Base-by-base conservation (phyloP, 2,329 filamentous ascomycete genomes). In the Colletotrichum brevisporum region DNA sequence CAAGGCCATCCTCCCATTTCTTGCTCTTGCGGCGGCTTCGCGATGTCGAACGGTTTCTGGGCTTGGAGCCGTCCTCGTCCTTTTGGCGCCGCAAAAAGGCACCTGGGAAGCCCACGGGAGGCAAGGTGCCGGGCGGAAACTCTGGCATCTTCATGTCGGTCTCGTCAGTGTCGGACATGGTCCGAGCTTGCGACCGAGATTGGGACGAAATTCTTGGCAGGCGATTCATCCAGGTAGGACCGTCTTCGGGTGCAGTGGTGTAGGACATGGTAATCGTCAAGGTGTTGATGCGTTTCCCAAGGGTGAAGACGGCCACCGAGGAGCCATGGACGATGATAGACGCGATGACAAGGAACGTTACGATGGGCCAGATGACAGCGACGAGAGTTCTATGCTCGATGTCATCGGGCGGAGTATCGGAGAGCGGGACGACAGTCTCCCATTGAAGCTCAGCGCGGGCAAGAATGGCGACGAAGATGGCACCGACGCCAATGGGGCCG, bases 231-330 rank as follows among this genome's bases (percentile, higher is more conserved):
- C 96, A 99, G 2, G 90, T 90, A 2, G 94, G 93, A 0, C 94
- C 94, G 43, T 97, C 94, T 64, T 97, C 95, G 58, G 92, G 93
- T 18, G 91, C 94, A 70, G 92, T 90, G 0, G 96, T 99, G 83
- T 98, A 99, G 0, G 96, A 98, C 89, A 99, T 93, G 63, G 96
- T 98, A 70, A 99, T 86, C 1, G 94, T 95, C 73, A 99, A 83
- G 0, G 96, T 98, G 82, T 98, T 98, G 88, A 99, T 99, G 70
- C 93, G 95, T 81, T 98, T 99, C 75, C 96, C 96, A 1, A 99
- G 89, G 0, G 96, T 98, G 76, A 99, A 99, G 9, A 99, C 96
- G 5, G 96, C 96, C 74, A 99, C 92, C 0, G 96, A 98, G n/a
- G 96, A 98, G 24, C 96, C 96, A 76, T 99, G 96, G 1, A 99